Conservation (phyloP, 164 flowering plant species). For the Piper betle region DNA sequence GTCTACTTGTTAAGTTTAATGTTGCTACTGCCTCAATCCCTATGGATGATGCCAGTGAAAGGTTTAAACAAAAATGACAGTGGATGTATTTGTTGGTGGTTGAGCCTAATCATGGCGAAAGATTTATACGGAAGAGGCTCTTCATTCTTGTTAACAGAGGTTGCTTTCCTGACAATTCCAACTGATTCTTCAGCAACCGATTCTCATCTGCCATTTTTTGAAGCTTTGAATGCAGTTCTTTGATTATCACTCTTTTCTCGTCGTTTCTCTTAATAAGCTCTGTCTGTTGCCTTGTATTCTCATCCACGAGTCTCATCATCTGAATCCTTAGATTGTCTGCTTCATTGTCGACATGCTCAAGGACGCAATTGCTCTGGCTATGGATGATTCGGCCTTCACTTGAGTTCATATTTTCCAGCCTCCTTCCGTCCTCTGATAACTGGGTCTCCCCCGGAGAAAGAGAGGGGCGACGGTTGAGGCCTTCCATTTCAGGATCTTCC, state of each 20-base stretch:
- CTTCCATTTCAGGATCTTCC: constrained; percentile 15
- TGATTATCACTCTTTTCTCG: constrained; percentile 29
- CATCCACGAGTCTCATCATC: constrained; percentile 24
- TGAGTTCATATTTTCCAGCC: not conserved
- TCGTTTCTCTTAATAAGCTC: constrained; percentile 37
- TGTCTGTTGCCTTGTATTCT: constrained; percentile 23
- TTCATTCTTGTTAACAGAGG: constrained; percentile 15
- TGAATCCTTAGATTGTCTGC: constrained; percentile 4
- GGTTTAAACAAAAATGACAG: not conserved
- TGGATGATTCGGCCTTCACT: not conserved
- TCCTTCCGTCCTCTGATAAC: not conserved
- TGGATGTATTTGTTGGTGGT: not conserved
- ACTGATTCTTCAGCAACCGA: constrained; percentile 14
- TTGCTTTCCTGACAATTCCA: constrained; percentile 7
- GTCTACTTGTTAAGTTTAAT: not conserved
- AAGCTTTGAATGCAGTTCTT: constrained; percentile 17
- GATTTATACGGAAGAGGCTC: constrained; percentile 9
- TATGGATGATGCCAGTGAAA: not conserved
- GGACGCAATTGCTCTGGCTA: not conserved
- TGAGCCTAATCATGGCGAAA: constrained; percentile 6
- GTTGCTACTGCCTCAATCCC: not conserved
- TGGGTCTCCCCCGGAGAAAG: not conserved
- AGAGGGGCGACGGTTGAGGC: too few species aligned
- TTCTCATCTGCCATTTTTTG: constrained; percentile 23
- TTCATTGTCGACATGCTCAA: not conserved